Percentiles rank a stretch among this genome's conserved stretches.
Conservation (phyloP, 2,329 filamentous ascomycete genomes). For the Dothideomycetidae sp. region DNA sequence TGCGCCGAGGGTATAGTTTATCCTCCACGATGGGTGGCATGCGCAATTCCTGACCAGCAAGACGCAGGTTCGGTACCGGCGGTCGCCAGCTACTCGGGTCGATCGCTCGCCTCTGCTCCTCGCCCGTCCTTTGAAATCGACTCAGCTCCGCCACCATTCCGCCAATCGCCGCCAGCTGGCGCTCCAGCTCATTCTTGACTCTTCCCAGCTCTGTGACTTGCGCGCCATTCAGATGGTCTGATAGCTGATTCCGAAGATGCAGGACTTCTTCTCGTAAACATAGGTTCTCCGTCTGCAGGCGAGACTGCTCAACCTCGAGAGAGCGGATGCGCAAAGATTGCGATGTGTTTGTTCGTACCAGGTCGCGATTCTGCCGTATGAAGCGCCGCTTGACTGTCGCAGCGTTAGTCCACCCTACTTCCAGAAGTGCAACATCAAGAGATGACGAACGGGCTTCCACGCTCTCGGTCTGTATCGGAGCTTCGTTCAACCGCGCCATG, state of each 20-base stretch:
- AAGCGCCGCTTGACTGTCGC: constrained; percentile 59
- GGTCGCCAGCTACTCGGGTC: constrained; percentile 14
- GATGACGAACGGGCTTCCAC: constrained; percentile 52
- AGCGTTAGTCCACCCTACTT: constrained; percentile 10
- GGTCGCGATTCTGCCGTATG: constrained; percentile 69
- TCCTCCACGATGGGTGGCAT: constrained; percentile 56
- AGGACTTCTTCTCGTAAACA: constrained; percentile 56
- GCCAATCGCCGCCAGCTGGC: constrained; percentile 57
- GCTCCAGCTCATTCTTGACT: constrained; percentile 58
- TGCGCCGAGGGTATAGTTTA: constrained; percentile 52
- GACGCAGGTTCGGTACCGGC: constrained; percentile 18
- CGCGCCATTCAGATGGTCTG: constrained; percentile 43
- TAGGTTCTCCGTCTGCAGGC: constrained; percentile 66
- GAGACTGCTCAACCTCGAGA: constrained; percentile 61
- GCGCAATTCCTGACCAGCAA: constrained; percentile 31
- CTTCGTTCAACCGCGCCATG: constrained; percentile 74
- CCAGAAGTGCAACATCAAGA: constrained; percentile 9
- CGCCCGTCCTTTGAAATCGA: constrained; percentile 16
- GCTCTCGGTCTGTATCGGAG: constrained; percentile 41
- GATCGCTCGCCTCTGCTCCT: constrained; percentile 13
- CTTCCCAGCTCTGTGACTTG: constrained; percentile 49
- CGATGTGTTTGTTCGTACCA: constrained; percentile 62
- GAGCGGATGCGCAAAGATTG: constrained; percentile 64
- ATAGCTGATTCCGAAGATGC: constrained; percentile 50
- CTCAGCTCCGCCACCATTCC: constrained; percentile 53